phyloP scores from a whole-genome alignment of 192 early-diverging fungal genomes.

The Umbelopsis isabellina region DNA sequence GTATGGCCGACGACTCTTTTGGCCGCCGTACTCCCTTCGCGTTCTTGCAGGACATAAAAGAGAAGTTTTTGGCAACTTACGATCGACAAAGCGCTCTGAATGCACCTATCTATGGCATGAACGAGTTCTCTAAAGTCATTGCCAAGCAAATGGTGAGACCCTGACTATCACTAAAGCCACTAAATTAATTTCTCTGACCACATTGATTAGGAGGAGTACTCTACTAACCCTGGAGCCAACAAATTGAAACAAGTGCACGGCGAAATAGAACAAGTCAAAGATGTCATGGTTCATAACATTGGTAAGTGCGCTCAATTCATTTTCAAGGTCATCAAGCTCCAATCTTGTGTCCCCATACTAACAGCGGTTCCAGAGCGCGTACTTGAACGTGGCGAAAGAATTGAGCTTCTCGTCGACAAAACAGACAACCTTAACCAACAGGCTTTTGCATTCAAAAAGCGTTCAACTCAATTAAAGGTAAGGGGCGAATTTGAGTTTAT shows the following conservation, averaged over 20 bases:
- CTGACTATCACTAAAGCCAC: background rate
- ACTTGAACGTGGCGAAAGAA: conserved; percentile 84
- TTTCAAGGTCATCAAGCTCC: conserved; percentile 15
- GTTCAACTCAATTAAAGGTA: conserved; percentile 80
- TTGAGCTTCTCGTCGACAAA: conserved; percentile 90
- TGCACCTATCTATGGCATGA: conserved; percentile 74
- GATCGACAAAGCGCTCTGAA: conserved; percentile 55
- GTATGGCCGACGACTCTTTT: conserved; percentile 76
- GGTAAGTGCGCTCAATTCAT: conserved; percentile 42
- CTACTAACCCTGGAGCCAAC: conserved; percentile 71
- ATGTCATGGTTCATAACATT: conserved; percentile 96
- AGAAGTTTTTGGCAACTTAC: conserved; percentile 61
- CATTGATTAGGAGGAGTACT: conserved; percentile 69
- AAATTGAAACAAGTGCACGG: conserved; percentile 81
- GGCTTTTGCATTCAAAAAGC: conserved; percentile 89
- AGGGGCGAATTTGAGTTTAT: conserved; percentile 14
- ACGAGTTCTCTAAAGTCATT: conserved; percentile 81
- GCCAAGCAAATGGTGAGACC: conserved; percentile 77
- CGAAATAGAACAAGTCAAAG: conserved; percentile 92
- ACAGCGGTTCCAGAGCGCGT: conserved; percentile 65
- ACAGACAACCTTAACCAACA: conserved; percentile 85
- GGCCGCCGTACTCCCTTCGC: conserved; percentile 86
- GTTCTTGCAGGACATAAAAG: conserved; percentile 83
- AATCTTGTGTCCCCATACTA: conserved; percentile 10
- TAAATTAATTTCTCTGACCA: background rate